These are phyloP conservation scores for Suillus weaverae DNA, from an alignment of 768 basidiomycete genomes.

Conservation along the genomic window DNA sequence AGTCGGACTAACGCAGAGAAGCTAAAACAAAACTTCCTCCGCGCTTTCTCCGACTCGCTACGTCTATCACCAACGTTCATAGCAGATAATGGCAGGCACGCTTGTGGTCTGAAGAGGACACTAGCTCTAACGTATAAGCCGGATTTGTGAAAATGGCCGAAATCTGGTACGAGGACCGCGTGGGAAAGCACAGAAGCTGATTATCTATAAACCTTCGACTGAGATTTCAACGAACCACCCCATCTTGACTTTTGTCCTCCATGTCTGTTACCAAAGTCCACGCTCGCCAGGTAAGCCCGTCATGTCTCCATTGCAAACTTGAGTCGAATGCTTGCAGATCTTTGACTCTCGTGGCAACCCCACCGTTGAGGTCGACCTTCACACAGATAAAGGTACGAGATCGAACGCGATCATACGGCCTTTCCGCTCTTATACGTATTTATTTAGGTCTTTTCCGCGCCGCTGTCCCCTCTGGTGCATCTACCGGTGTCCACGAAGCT, in stretches of 20 bases:
- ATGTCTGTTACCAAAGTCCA: conserved; percentile 93
- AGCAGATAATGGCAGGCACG: conserved; percentile 2
- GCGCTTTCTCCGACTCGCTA: conserved; percentile 11
- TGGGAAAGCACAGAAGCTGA: conserved; percentile 27
- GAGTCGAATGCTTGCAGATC: conserved; percentile 58
- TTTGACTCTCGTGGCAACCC: conserved; percentile 99
- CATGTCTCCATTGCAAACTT: conserved; percentile 7
- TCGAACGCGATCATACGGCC: conserved; percentile 11
- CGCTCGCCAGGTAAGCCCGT: conserved; percentile 78
- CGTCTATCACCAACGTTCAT: conserved; percentile 3
- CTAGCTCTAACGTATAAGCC: conserved; percentile 3
- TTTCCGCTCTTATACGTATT: conserved; percentile 9
- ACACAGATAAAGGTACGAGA: conserved; percentile 80
- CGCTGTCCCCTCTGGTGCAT: conserved; percentile 96
- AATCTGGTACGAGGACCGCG: conserved; percentile 29
- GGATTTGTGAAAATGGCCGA: conserved; percentile 2
- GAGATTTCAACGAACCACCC: background rate
- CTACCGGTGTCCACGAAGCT: conserved; percentile 97
- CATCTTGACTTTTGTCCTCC: conserved; percentile 36
- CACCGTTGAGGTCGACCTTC: conserved; percentile 91
- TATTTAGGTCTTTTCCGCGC: conserved; percentile 84
- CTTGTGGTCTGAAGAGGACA: conserved; percentile 16
- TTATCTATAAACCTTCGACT: conserved; percentile 5
- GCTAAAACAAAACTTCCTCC: conserved; percentile 9
- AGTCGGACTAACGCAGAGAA: conserved; percentile 14